A percentile compares a stretch with the other conserved stretches of the same genome.
Evolutionary conservation across 495 filamentous ascomycete genomes (phyloP).

Genomic region (Podospora fimiseda): DNA sequence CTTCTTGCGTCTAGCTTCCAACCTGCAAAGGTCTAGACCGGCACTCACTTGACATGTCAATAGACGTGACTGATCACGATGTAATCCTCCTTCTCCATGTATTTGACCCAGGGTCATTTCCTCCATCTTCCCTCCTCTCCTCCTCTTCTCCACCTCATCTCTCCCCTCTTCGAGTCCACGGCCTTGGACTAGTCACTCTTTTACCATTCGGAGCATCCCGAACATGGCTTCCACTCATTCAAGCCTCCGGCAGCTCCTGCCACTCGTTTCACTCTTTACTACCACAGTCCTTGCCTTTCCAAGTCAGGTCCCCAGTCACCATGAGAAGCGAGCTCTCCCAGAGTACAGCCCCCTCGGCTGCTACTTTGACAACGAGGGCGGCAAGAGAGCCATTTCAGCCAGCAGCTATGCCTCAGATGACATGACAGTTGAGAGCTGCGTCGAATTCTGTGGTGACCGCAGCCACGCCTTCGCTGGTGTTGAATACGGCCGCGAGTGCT

Average conservation of each 20-base stretch:
- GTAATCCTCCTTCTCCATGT: no score
- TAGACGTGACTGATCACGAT: no score
- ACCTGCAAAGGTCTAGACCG: no score
- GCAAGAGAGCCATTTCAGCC: conserved; percentile 47
- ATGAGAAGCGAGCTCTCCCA: not conserved
- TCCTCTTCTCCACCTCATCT: not conserved
- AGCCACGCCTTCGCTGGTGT: conserved; percentile 51
- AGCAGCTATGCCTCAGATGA: conserved; percentile 40
- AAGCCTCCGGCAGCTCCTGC: conserved; percentile 4
- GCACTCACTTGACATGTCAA: no score
- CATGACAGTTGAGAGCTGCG: conserved; percentile 57
- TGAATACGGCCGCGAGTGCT: conserved; percentile 64
- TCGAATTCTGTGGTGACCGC: conserved; percentile 46
- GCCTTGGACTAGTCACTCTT: not conserved
- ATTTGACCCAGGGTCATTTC: no score
- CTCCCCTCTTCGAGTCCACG: not conserved
- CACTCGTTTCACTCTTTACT: not conserved
- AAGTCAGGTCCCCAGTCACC: not conserved
- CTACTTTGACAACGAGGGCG: conserved; percentile 30
- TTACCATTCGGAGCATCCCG: not conserved
- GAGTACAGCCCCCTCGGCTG: conserved; percentile 38
- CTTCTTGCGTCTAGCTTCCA: no score
- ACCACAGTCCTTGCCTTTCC: not conserved
- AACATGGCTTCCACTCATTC: conserved; percentile 5
- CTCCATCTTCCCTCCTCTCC: no score